Base-by-base conservation (phyloP, 441 rosid species). In the Gossypium davidsonii region DNA sequence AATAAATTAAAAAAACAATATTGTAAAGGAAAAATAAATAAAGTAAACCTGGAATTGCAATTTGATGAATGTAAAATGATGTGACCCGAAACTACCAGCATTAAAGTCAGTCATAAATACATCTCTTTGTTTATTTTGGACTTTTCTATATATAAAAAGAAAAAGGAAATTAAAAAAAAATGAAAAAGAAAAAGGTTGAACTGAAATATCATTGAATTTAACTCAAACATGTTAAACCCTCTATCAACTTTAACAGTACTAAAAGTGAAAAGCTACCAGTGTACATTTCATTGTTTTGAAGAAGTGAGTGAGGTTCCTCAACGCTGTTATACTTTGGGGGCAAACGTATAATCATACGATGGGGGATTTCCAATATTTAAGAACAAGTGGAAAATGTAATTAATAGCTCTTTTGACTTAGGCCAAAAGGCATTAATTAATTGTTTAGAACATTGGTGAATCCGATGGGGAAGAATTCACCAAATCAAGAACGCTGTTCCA, bases 401-500 rank as follows among this genome's bases (percentile, higher is more conserved):
- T 57, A 58, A 74, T 52, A 52, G 76, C 44, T 55, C 57, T 28
- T 39, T 2, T 21, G 71, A 21, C 15, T 77, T 8, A 6, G 64
- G 28, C 18, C 23, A 7, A 56, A 21, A 21, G 23, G 28, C 60
- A 56, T 56, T 56, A 11, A 21, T 67, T 48, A 20, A 14, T 42
- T 42, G 46, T 79, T 81, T 57, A 87, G 77, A 90, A 85, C 86
- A 87, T 76, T 14, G 97, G 90, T 1, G 98, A 88, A 77, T 83
- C 84, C 62, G 92, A 79, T 37, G 99, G 92, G 39, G 98, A 83
- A 71, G 95, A 91, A 72, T 95, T 88, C 71, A 95, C 95, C 91
- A 91, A 83, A 83, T 87, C 88, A 73, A 95, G 97, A 81, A 95
- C 93, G 70, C 89, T 93, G 68, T 90, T 91, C 99, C 99, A 95